These are phyloP conservation scores for Thalassiosira oceanica DNA, from an alignment of 352 stramenopile species.

Conservation along the genomic window DNA sequence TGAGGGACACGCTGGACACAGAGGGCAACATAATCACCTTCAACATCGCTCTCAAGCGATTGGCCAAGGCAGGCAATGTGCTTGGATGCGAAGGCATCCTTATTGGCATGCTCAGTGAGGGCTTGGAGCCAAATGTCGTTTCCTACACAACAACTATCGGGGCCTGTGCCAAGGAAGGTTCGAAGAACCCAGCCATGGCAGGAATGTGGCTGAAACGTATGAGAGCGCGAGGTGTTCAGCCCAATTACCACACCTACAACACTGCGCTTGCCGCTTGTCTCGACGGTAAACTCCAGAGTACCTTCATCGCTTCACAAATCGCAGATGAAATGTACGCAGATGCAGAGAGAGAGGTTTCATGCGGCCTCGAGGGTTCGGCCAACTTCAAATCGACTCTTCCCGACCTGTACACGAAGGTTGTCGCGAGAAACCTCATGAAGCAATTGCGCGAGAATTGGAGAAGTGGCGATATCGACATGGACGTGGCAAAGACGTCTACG, in stretches of 20 bases:
- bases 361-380: conserved; percentile 44
- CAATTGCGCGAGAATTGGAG: conserved; percentile 69
- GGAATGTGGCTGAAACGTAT: conserved; percentile 75
- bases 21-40: conserved; percentile 82
- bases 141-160: conserved; percentile 81
- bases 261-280: conserved; percentile 73
- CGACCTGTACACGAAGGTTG: conserved; percentile 66
- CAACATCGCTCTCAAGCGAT: conserved; percentile 81
- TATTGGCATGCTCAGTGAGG: conserved; percentile 74
- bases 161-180: conserved; percentile 57
- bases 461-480: conserved; percentile 69
- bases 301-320: conserved; percentile 59
- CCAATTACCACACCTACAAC: conserved; percentile 80
- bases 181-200: conserved; percentile 62
- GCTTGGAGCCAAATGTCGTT: conserved; percentile 75
- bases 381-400: conserved; percentile 69
- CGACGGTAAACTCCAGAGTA: conserved; percentile 69
- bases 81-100: conserved; percentile 75
- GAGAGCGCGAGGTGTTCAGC: conserved; percentile 61
- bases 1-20: conserved; percentile 73
- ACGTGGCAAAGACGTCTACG: conserved; percentile 61
- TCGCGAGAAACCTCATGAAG: conserved; percentile 67
- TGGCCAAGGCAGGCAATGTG: conserved; percentile 71
- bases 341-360: conserved; percentile 53
- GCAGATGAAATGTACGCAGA: conserved; percentile 68